phyloP scores from a whole-genome alignment of 495 filamentous ascomycete genomes.

The Neurospora terricola region DNA sequence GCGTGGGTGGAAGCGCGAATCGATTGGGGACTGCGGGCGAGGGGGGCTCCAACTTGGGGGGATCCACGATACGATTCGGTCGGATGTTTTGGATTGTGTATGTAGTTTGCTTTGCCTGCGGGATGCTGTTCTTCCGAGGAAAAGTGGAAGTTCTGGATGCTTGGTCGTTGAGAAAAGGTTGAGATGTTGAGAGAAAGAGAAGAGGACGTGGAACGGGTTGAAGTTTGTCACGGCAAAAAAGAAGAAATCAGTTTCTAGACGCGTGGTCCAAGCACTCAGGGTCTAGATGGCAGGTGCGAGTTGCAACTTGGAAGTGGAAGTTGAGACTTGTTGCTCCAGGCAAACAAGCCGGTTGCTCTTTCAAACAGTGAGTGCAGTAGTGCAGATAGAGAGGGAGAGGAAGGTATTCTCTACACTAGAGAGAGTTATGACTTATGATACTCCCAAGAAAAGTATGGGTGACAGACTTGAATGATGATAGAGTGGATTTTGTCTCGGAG shows the following conservation, averaged over 20 bases:
- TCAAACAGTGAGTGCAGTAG: neutral
- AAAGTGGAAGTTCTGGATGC: conserved; percentile 3
- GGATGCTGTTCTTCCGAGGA: conserved; percentile 11
- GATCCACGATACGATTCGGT: conserved; percentile 1
- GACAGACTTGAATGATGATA: neutral
- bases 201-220: neutral
- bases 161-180: neutral
- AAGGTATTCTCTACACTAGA: neutral
- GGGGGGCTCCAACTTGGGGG: neutral
- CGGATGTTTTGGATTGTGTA: neutral
- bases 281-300: neutral
- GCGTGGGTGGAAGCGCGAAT: conserved; percentile 2
- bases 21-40: neutral
- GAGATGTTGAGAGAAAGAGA: neutral
- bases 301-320: neutral
- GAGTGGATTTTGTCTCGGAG: neutral
- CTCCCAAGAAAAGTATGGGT: neutral
- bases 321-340: neutral
- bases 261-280: neutral
- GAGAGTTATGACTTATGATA: neutral
- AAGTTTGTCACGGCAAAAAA: neutral
- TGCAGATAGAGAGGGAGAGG: neutral
- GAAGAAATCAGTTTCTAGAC: neutral
- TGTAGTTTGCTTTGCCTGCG: neutral
- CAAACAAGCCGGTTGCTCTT: neutral